These are phyloP conservation scores for Entonaema liquescens DNA, from an alignment of 495 filamentous ascomycete genomes.

Conservation along the genomic window DNA sequence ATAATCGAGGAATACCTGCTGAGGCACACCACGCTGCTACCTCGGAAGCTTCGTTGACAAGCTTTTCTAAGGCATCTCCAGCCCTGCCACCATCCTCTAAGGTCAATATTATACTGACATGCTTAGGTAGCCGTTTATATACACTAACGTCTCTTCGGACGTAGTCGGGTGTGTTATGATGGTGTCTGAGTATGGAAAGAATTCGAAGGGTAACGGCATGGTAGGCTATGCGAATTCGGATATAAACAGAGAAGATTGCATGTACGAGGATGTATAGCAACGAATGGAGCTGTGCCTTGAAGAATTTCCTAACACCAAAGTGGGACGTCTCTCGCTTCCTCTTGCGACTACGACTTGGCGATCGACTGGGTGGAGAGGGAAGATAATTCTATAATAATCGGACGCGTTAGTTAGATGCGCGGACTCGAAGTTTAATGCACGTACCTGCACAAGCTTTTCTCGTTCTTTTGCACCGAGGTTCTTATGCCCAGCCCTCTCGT, in stretches of 20 bases:
- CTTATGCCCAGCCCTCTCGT: constrained; percentile 65
- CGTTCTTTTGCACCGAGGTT: constrained; percentile 72
- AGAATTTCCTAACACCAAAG: constrained; percentile 70
- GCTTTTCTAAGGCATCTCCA: constrained; percentile 73
- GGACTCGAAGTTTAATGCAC: constrained; percentile 13
- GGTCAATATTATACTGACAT: constrained; percentile 86
- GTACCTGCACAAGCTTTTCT: constrained; percentile 70
- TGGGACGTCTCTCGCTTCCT: constrained; percentile 47
- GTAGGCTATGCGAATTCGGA: constrained; percentile 80
- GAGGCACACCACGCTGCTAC: constrained; percentile 90
- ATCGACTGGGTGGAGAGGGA: constrained; percentile 62
- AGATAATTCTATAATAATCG: constrained; percentile 69
- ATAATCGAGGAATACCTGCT: constrained; percentile 83
- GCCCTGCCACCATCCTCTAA: constrained; percentile 72
- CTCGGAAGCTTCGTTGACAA: constrained; percentile 91
- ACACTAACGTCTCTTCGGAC: constrained; percentile 87
- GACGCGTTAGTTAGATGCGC: constrained; percentile 31
- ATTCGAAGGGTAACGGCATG: constrained; percentile 77
- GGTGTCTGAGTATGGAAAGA: constrained; percentile 84
- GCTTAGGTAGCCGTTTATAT: constrained; percentile 75
- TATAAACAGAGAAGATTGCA: constrained; percentile 83
- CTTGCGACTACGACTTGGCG: constrained; percentile 40
- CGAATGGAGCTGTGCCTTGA: constrained; percentile 71
- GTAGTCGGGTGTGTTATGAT: constrained; percentile 90
- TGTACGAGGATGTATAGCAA: constrained; percentile 79